Base-by-base conservation (phyloP, 2,329 filamentous ascomycete species). In the Setomelanomma holmii region DNA sequence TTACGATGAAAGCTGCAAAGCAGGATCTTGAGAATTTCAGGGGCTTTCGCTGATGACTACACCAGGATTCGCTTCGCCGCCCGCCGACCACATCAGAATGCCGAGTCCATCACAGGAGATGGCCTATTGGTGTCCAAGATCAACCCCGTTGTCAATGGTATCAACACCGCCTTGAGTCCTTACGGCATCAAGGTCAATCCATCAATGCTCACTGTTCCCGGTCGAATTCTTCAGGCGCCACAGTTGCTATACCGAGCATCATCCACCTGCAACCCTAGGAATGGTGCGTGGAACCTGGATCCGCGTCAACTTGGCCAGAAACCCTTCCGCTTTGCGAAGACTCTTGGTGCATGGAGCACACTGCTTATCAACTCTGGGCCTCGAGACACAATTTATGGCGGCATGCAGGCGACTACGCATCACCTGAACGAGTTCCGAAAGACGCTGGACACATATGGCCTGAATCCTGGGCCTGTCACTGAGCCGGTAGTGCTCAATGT, bases 241-340 rank as follows among this genome's bases (percentile, higher is more conserved):
- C 64, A 58, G 0, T 75, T 96, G 22, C 69, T 76, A 1, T 96
- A 96, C 65, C 55, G 68, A 17, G 56, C 36, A 14, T 57, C 47
- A 14, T 68, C 58, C 5, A 50, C 60, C 44, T 51, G 81, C 5
- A 67, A 44, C 1, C 75, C 82, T 0, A 56, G 49, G 1, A 74
- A 76, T n/a, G 89, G 88, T 0, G 80, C 81, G 1, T 95, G 90
- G 90, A 91, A 92, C 63, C 83, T 93, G 78, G 62, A 68, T 22
- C 33, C 51, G 3, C 22, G 48, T 5, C n/a, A 40, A 6, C 51
- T 70, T 12, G 67, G 67, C 1, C 8, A 56, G 8, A 60, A 65
- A 11, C 71, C 70, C 3, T 72, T 73, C 43, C 57, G 58, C 11
- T 27, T 57, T 3, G 56, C 60, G 3, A 66, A 53, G 27, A 38